Base-by-base conservation (phyloP, 1,284 basidiomycete species). In the Pseudozyma thailandica region DNA sequence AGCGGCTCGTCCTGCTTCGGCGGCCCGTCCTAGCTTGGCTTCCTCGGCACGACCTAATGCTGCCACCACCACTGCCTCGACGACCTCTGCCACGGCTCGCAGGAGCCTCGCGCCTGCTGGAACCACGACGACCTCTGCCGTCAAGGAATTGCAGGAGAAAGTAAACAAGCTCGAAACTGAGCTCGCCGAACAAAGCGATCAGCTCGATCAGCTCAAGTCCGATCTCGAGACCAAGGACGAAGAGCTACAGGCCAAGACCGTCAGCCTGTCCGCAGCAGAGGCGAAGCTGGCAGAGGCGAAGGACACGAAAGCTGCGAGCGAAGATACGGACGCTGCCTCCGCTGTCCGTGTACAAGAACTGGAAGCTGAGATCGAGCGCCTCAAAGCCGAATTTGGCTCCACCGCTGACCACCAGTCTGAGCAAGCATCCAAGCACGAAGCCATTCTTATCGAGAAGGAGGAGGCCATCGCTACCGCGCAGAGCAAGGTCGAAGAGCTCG, bases 211-310 rank as follows among this genome's bases (percentile, higher is more conserved):
- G 25, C 59, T 77, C 46, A 69, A 75, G 41, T 45, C 50, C 21
- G 75, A 75, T 9, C 70, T 74, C 35, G 72, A 74, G 46, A 46
- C 61, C 41, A 72, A 74, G 47, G 72, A 74, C 30, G 62, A 59
- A 27, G 69, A 72, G 51, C 66, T 75, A 20, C 71, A 73, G 46
- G 57, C 61, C 52, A 71, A 70, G 48, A 73, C 65, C 6, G 57
- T 68, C 35, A 65, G 61, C 20, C 58, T 75, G n/a, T 61, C 60
- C 18, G 68, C 60, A 4, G 72, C 69, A 43, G 72, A 75, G 16
- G 74, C 74, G 44, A 69, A 63, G 35, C 46, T 70, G 15, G 39
- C 53, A 4, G 55, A 50, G 26, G 46, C 50, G 0, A 52, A 62
- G 23, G 58, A 51, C 4, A 16, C 27, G 13, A 45, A 43, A 16